Evolutionary conservation across 106 monocot species (phyloP).

Genomic region (Dactylorhiza incarnata): DNA sequence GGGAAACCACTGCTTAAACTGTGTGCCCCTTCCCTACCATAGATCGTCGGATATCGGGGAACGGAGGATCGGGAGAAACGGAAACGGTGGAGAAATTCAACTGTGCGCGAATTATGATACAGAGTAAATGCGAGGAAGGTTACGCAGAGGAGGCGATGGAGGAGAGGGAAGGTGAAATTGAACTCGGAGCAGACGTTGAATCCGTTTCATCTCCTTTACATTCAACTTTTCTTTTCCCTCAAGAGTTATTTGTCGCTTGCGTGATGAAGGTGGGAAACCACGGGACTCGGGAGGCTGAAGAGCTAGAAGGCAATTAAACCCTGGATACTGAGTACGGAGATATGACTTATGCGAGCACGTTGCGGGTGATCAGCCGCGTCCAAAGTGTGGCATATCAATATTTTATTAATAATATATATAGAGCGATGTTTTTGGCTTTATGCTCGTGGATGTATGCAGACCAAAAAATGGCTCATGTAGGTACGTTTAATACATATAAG

Average conservation of each 20-base stretch:
- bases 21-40: background rate
- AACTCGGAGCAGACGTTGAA: background rate
- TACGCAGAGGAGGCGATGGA: background rate
- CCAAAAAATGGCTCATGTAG: no score
- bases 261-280: background rate
- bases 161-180: background rate
- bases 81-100: background rate
- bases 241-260: background rate
- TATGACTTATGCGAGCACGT: no score
- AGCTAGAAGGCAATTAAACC: background rate
- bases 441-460: no score
- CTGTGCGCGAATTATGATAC: background rate
- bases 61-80: background rate
- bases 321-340: no score
- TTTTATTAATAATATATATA: no score
- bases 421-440: no score
- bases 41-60: background rate
- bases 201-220: background rate
- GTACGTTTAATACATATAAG: no score
- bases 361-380: no score
- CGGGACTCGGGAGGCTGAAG: background rate
- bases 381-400: no score
- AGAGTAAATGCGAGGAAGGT: slow-evolving; percentile 4
- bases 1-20: background rate
- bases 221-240: background rate